A percentile compares a stretch with the other conserved stretches of the same genome.
Evolutionary conservation across 2,329 filamentous ascomycete species (phyloP).

Genomic region (Alternaria sp.): DNA sequence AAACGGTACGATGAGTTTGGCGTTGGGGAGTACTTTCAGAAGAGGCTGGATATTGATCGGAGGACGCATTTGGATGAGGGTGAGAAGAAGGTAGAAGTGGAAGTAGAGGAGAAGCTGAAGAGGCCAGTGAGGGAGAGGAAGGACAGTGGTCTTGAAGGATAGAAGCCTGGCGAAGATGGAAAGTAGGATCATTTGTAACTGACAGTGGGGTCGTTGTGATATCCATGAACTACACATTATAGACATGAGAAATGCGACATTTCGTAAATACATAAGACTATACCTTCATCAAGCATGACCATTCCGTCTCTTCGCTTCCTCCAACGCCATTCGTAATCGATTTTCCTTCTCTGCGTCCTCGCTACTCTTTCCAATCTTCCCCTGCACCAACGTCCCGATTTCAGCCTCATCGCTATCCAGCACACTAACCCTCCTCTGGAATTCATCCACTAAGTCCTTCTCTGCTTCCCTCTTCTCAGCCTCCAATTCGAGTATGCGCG

Average conservation of each 20-base stretch:
- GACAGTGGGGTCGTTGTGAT: not conserved
- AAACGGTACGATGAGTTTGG: constrained; percentile 37
- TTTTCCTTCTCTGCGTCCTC: constrained; percentile 53
- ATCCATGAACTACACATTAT: not conserved
- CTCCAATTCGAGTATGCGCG: constrained; percentile 48
- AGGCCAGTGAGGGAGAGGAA: not conserved
- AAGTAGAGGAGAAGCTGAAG: not conserved
- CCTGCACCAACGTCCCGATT: constrained; percentile 32
- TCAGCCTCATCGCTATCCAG: constrained; percentile 43
- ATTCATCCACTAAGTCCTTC: constrained; percentile 41
- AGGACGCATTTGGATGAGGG: constrained; percentile 37
- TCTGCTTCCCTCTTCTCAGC: constrained; percentile 42
- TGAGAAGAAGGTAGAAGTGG: not conserved
- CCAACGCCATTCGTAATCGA: constrained; percentile 57
- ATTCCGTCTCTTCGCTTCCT: constrained; percentile 62
- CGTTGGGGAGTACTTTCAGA: constrained; percentile 43
- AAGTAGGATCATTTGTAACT: not conserved
- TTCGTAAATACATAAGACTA: not conserved
- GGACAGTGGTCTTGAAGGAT: not conserved
- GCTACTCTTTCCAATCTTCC: constrained; percentile 28
- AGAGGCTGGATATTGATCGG: constrained; percentile 39
- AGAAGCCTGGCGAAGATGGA: not conserved
- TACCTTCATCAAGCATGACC: constrained; percentile 31
- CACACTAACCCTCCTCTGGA: constrained; percentile 50
- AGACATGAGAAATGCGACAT: not conserved